These are phyloP conservation scores for Fusarium albidum DNA, from an alignment of 2,329 filamentous ascomycete species.

Conservation along the genomic window DNA sequence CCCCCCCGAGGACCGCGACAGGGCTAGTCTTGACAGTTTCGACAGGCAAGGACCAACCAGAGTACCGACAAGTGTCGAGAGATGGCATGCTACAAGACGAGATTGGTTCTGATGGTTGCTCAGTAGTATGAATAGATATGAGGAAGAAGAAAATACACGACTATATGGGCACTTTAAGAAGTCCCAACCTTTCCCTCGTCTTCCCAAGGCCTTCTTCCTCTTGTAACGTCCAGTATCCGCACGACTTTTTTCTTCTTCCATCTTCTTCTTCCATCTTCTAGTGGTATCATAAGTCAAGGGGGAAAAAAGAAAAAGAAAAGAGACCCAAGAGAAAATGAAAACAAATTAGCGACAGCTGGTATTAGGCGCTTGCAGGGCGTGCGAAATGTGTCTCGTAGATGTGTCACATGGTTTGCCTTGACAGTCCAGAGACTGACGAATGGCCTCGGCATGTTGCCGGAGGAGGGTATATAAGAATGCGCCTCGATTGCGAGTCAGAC, in stretches of 20 bases:
- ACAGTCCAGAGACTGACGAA: conserved; percentile 27
- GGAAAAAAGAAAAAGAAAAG: conserved; percentile 26
- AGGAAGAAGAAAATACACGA: conserved; percentile 33
- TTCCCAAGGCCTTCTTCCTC: conserved; percentile 16
- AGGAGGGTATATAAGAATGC: conserved; percentile 14
- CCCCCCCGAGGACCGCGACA: no score
- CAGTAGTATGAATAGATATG: conserved; percentile 22
- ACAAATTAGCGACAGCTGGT: conserved; percentile 34
- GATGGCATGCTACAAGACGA: background rate
- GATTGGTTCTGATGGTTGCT: conserved; percentile 11
- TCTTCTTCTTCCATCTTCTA: conserved; percentile 41
- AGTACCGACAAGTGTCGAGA: no score
- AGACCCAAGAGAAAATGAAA: conserved; percentile 33
- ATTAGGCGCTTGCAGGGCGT: conserved; percentile 37
- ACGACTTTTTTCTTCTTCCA: conserved; percentile 36
- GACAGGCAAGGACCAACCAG: no score
- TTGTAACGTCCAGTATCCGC: conserved; percentile 31
- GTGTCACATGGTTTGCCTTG: conserved; percentile 20
- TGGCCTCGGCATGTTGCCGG: conserved; percentile 17
- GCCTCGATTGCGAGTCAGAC: conserved; percentile 1
- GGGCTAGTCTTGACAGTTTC: no score
- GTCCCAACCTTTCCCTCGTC: conserved; percentile 13
- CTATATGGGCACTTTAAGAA: conserved; percentile 13
- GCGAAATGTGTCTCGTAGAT: conserved; percentile 36
- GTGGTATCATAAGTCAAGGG: conserved; percentile 43